Evolutionary conservation across 306 rosid genomes (phyloP).

Genomic region (Citrullus mucosospermus): DNA sequence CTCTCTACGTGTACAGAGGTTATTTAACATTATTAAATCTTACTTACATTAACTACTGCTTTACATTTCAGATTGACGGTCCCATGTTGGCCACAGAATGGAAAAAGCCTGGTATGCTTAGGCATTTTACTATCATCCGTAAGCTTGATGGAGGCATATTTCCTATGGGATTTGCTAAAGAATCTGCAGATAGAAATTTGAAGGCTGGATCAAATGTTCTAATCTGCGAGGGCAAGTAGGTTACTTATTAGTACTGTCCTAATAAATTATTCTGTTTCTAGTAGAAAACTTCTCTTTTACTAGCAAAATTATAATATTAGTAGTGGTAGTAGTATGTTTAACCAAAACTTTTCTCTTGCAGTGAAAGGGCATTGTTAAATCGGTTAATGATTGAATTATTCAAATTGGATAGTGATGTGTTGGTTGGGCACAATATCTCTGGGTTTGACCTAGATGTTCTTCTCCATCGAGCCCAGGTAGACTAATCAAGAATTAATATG

Average conservation of each 20-base stretch:
- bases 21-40: slow-evolving; percentile 4
- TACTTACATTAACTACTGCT: slow-evolving; percentile 9
- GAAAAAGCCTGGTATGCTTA: slow-evolving; percentile 69
- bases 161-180: slow-evolving; percentile 73
- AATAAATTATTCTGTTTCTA: slow-evolving; percentile 15
- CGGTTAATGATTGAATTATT: slow-evolving; percentile 68
- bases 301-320: background rate
- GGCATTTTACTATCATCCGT: slow-evolving; percentile 86
- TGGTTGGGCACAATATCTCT: slow-evolving; percentile 92
- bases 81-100: slow-evolving; percentile 94
- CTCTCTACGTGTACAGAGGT: background rate
- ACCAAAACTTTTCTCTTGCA: slow-evolving; percentile 31
- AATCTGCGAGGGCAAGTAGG: slow-evolving; percentile 69
- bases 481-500: background rate
- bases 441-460: slow-evolving; percentile 93
- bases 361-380: slow-evolving; percentile 83
- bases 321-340: background rate
- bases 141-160: slow-evolving; percentile 80
- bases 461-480: slow-evolving; percentile 90
- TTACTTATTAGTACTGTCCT: background rate
- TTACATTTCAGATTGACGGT: slow-evolving; percentile 67
- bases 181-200: slow-evolving; percentile 55
- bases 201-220: slow-evolving; percentile 67
- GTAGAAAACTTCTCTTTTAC: background rate
- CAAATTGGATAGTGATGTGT: slow-evolving; percentile 83